Percentiles rank a stretch among this genome's conserved stretches.
These are phyloP conservation scores for Camellia granthamiana DNA, from an alignment of 148 eudicot species.

Conservation along the genomic window DNA sequence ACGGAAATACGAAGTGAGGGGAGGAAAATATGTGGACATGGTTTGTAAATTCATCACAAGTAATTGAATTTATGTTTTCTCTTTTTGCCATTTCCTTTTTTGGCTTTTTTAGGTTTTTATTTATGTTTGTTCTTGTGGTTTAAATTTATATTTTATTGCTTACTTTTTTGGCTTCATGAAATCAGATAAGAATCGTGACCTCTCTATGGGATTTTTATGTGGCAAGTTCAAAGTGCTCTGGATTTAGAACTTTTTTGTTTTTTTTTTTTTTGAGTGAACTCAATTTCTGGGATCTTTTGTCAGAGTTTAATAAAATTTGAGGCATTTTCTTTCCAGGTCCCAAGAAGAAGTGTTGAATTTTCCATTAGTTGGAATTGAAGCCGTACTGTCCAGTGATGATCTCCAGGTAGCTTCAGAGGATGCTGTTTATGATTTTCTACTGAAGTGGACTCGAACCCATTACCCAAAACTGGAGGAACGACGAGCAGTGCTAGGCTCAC, in stretches of 20 bases:
- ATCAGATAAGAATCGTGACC: not conserved
- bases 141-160: not conserved
- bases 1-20: not conserved
- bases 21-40: not conserved
- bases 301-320: not conserved
- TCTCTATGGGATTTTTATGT: not conserved
- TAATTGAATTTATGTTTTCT: not conserved
- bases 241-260: not conserved
- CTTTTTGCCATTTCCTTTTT: not conserved
- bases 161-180: not conserved
- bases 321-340: constrained; percentile 37
- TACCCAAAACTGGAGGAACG: constrained; percentile 56
- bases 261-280: not conserved
- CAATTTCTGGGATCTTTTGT: not conserved
- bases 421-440: constrained; percentile 55
- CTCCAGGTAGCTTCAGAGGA: constrained; percentile 82
- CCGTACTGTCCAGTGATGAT: constrained; percentile 62
- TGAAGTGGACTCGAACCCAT: constrained; percentile 66
- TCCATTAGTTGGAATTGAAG: constrained; percentile 68
- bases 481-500: constrained; percentile 41
- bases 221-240: not conserved
- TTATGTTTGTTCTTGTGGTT: not conserved
- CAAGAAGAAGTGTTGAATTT: constrained; percentile 60
- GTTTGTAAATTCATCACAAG: not conserved
- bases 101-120: not conserved